Evolutionary conservation across 2,329 filamentous ascomycete species (phyloP).

Genomic region (Alternaria dauci): DNA sequence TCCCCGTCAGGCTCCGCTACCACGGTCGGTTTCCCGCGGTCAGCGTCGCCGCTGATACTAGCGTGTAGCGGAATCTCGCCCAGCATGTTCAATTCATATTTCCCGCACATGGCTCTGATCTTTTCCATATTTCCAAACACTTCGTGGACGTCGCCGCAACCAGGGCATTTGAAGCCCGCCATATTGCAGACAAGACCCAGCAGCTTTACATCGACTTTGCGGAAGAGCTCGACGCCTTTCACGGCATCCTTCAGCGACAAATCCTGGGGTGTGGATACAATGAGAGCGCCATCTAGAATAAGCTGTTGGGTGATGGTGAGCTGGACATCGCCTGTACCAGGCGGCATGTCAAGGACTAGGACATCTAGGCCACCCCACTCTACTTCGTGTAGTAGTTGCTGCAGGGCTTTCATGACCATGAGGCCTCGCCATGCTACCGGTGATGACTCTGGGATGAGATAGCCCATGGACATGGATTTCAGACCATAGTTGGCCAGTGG

Average conservation of each 20-base stretch:
- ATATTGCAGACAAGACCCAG: constrained; percentile 76
- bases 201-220: constrained; percentile 79
- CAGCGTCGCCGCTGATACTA: constrained; percentile 85
- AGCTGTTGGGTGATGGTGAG: constrained; percentile 97
- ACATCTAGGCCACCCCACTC: constrained; percentile 91
- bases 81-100: constrained; percentile 79
- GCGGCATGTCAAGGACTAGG: constrained; percentile 88
- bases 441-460: constrained; percentile 79
- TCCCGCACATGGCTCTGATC: constrained; percentile 78
- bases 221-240: constrained; percentile 92
- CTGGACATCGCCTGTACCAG: constrained; percentile 94
- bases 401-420: constrained; percentile 97
- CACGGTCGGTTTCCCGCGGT: constrained; percentile 87
- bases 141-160: constrained; percentile 59
- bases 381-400: constrained; percentile 94
- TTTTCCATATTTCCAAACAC: constrained; percentile 69
- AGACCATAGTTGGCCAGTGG: constrained; percentile 94
- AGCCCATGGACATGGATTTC: constrained; percentile 99
- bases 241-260: constrained; percentile 91
- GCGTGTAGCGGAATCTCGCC: constrained; percentile 90
- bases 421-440: constrained; percentile 94
- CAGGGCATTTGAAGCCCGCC: constrained; percentile 50
- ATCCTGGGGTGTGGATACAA: constrained; percentile 93
- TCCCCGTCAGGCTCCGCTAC: constrained; percentile 82
- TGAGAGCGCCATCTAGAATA: constrained; percentile 82